Evolutionary conservation across 2,329 filamentous ascomycete genomes (phyloP), one percentile per base, ranked within the genome.

Genomic region (Aspergillus sp.): DNA sequence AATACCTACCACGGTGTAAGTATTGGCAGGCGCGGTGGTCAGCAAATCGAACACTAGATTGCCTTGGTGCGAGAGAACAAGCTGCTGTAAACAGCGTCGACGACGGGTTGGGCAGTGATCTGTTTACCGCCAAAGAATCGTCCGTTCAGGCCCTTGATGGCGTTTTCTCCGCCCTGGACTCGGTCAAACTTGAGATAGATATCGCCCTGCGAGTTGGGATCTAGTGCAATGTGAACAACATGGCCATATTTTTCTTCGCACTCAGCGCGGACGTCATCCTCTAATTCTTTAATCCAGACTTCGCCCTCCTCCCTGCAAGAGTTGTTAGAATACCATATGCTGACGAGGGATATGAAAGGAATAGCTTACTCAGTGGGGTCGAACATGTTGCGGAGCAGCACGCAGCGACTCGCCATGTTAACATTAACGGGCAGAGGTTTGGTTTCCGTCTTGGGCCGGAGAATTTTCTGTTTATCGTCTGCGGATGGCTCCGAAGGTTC

Each of bases 181-280:
- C 92, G 90, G 79, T 96, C 92, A 81, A 99, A 99, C 78, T 99
- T 99, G 77, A 99, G 88, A 78, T 96, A 99, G 70, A 99, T 94
- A 75, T 99, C 95, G 78, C 95, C 95, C 77, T 90, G 87, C 52
- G 92, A 95, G 80, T 96, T 96, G 67, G 90, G 87, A 82, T 98
- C 94, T 78, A 96, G 85, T 69, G 92, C 87, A 79, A 98, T 96
- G 86, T 99, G 95, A 77, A 98, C 92, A 71, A 99, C 94, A 71
- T 94, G 91, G 73, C 95, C 95, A 82, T 98, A 99, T 83, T 95
- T 96, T 70, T 87, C 85, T 81, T 96, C 91, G 75, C 94, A 96
- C 82, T 99, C 95, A 71, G 87, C 84, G 78, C 90, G 90, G 74
- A 99, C 91, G 73, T 99, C 95, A 75, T 92, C 89, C 80, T 97